A percentile compares a stretch with the other conserved stretches of the same genome.
Evolutionary conservation across 2,329 filamentous ascomycete species (phyloP).

Genomic region (Myotisia sp.): DNA sequence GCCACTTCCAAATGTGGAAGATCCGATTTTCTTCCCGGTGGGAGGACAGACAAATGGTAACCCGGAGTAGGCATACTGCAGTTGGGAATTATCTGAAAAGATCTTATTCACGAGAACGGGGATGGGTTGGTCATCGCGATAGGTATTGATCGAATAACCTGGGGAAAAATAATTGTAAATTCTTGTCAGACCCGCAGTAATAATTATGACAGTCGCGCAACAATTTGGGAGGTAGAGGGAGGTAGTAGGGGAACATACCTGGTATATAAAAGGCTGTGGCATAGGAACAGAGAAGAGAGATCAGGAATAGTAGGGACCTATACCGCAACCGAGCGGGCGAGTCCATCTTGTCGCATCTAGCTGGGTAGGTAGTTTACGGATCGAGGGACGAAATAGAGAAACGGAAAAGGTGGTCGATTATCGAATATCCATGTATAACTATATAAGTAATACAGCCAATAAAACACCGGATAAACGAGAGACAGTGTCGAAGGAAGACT

Average conservation of each 20-base stretch:
- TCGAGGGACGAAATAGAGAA: neutral
- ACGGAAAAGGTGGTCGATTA: neutral
- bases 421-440: neutral
- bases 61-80: constrained; percentile 86
- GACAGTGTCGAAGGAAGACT: neutral
- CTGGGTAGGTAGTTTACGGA: too few species aligned
- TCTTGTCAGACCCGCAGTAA: constrained; percentile 8
- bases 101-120: constrained; percentile 85
- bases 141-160: constrained; percentile 76
- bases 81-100: constrained; percentile 74
- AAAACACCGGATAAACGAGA: neutral
- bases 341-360: constrained; percentile 4
- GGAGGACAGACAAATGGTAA: constrained; percentile 77
- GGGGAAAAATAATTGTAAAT: too few species aligned
- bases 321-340: neutral
- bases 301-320: constrained; percentile 2
- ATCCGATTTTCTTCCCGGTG: constrained; percentile 50
- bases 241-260: constrained; percentile 40
- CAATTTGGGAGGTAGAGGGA: neutral
- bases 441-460: neutral
- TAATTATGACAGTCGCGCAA: constrained; percentile 1
- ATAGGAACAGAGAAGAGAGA: constrained; percentile 31
- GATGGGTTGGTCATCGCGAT: constrained; percentile 59
- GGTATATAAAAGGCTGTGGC: constrained; percentile 70
- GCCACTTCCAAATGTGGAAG: constrained; percentile 57